Evolutionary conservation across 2,329 filamentous ascomycete genomes (phyloP), one percentile per base, ranked within the genome.

Genomic region (Polytolypa hystricis): DNA sequence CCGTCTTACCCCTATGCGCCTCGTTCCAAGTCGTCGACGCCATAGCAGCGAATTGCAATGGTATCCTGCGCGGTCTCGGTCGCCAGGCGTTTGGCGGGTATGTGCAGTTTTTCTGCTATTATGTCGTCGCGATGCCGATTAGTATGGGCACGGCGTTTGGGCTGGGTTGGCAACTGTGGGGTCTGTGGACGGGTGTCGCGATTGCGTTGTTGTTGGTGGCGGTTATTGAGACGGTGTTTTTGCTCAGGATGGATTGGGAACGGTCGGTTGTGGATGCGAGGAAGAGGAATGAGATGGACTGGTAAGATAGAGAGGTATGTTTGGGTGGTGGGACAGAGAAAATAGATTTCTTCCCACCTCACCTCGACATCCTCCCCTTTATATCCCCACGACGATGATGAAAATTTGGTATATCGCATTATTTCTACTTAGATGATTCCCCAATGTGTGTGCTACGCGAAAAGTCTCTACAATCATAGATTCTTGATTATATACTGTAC

Each of bases 21-120:
- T 72, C 84, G 1, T 93, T 95, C 69, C 87, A 96, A 56, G 71
- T 94, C 16, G 87, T 93, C 49, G 89, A 98, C 57, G 78, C 82
- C 1, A 57, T 93, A 12, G 77, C 83, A 0, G 74, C 82, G 3
- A 80, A 80, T 26, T 85, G 83, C 39, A 87, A 91, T 51, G 89
- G 87, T 18, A 70, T 95, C 26, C 70, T 96, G 18, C 74, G 91
- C 28, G 89, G 89, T 9, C 73, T 96, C 11, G 91, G 91, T 2
- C 76, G 83, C 40, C 89, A 96, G 59, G 79, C 85, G 45, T 78
- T 96, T 39, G 89, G 89, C 9, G 87, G 89, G 0, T 94, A 89
- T 49, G 79, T 87, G 5, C 93, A 91, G 51, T 62, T 96, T 2
- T 74, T 85, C 33, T 79, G 80, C 15, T 95, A 95, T 63, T 98